Conservation (phyloP, 2,329 filamentous ascomycete genomes). For the Neonectria coccinea region DNA sequence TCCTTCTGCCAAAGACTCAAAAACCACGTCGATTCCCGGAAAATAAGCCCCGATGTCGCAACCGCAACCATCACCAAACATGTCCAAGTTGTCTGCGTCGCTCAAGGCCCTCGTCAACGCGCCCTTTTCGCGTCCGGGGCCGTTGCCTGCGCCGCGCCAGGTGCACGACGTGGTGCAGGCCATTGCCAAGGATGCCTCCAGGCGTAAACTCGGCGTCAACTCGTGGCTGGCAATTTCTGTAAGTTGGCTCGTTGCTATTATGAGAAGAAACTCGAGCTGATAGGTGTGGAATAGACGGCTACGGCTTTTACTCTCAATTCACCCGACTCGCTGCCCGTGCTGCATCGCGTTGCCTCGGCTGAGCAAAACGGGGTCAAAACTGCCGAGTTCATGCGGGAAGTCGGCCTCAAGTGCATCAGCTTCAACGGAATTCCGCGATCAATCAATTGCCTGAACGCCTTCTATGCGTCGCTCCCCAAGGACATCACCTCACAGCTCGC, state of each 20-base stretch:
- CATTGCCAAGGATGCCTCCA: constrained; percentile 71
- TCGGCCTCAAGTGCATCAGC: constrained; percentile 81
- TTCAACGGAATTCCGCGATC: constrained; percentile 87
- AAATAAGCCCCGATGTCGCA: constrained; percentile 31
- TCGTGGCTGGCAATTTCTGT: constrained; percentile 77
- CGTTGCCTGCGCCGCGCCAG: constrained; percentile 71
- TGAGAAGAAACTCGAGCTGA: constrained; percentile 21
- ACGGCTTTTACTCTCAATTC: constrained; percentile 90
- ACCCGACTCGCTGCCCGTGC: constrained; percentile 75
- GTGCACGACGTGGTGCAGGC: constrained; percentile 73
- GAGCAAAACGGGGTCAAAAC: constrained; percentile 54
- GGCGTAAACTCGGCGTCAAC: constrained; percentile 70
- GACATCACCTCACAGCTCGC: constrained; percentile 66
- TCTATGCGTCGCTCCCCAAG: constrained; percentile 71
- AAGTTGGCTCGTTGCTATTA: constrained; percentile 31
- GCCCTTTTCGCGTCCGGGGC: constrained; percentile 73
- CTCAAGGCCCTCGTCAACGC: constrained; percentile 82
- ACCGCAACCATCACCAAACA: constrained; percentile 50
- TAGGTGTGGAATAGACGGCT: constrained; percentile 67
- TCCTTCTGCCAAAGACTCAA: constrained; percentile 11
- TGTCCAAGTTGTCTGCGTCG: constrained; percentile 78
- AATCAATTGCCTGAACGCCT: constrained; percentile 84
- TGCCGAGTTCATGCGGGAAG: constrained; percentile 80
- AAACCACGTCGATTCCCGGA: constrained; percentile 2
- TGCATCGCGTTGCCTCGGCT: constrained; percentile 65